Evolutionary conservation across 1,284 basidiomycete genomes (phyloP).

Genomic region (Ustanciosporium gigantosporum): DNA sequence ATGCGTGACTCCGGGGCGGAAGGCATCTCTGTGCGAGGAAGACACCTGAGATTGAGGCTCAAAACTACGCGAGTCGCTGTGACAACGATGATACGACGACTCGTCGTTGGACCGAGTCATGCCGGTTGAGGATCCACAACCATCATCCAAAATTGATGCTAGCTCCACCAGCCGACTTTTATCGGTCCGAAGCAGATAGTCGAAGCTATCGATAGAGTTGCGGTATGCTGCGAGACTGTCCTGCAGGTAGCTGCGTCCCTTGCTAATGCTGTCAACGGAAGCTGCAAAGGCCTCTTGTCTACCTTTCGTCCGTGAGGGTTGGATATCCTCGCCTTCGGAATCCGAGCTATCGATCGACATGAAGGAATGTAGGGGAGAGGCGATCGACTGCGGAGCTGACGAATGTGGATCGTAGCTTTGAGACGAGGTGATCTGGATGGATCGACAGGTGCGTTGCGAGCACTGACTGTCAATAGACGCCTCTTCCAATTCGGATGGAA

Average conservation of each 20-base stretch:
- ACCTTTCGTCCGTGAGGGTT: too few relatives aligned
- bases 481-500: too few relatives aligned
- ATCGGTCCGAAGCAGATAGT: constrained; percentile 18
- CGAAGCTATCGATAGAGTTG: constrained; percentile 29
- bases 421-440: too few relatives aligned
- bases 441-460: background rate
- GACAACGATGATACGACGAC: background rate
- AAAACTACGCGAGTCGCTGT: background rate
- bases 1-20: too few relatives aligned
- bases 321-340: constrained; percentile 5
- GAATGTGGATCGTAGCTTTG: constrained; percentile 8
- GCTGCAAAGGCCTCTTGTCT: too few relatives aligned
- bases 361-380: constrained; percentile 21
- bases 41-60: too few relatives aligned
- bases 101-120: background rate
- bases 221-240: constrained; percentile 16
- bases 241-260: too few relatives aligned
- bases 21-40: too few relatives aligned
- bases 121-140: too few relatives aligned
- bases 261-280: too few relatives aligned
- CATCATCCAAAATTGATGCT: constrained; percentile 20
- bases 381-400: constrained; percentile 5
- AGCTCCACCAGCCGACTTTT: constrained; percentile 15
- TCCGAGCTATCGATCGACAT: constrained; percentile 44
- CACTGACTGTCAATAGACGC: background rate